Evolutionary conservation across 2,329 filamentous ascomycete genomes (phyloP).

Genomic region (Aspergillus sp.): DNA sequence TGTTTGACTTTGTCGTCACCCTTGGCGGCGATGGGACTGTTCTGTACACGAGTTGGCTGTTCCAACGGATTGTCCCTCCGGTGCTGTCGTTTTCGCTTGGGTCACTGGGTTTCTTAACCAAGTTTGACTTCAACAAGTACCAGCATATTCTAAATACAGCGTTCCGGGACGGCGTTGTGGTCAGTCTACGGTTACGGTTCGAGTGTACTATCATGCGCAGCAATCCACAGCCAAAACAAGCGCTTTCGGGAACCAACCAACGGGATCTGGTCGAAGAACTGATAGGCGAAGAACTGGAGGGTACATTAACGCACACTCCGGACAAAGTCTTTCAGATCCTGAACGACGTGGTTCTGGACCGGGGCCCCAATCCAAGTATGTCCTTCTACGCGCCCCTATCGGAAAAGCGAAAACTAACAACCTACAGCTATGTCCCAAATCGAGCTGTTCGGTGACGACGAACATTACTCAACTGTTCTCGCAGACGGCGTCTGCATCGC

Average conservation of each 20-base stretch:
- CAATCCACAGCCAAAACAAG: slow-evolving; percentile 26
- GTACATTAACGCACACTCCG: slow-evolving; percentile 75
- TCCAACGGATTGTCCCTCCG: slow-evolving; percentile 88
- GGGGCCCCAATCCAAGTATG: slow-evolving; percentile 85
- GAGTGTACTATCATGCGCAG: slow-evolving; percentile 86
- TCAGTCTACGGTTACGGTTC: slow-evolving; percentile 79
- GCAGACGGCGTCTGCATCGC: slow-evolving; percentile 91
- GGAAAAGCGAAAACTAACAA: slow-evolving; percentile 9
- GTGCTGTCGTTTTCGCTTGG: slow-evolving; percentile 87
- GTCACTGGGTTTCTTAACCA: slow-evolving; percentile 88
- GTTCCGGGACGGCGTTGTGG: slow-evolving; percentile 75
- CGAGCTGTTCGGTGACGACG: slow-evolving; percentile 88
- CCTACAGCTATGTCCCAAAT: slow-evolving; percentile 73
- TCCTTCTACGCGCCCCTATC: slow-evolving; percentile 7
- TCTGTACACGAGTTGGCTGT: slow-evolving; percentile 91
- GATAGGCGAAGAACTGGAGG: slow-evolving; percentile 75
- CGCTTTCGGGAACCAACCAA: slow-evolving; percentile 25
- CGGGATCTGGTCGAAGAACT: slow-evolving; percentile 81
- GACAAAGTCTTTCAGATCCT: slow-evolving; percentile 82
- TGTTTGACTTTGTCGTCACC: slow-evolving; percentile 88
- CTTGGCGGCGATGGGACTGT: slow-evolving; percentile 95
- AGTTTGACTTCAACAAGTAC: slow-evolving; percentile 82
- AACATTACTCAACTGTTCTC: slow-evolving; percentile 87
- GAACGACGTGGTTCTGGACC: slow-evolving; percentile 93
- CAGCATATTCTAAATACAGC: slow-evolving; percentile 59